These are phyloP conservation scores for Coemansia sp. DNA, from an alignment of 192 early-diverging fungal genomes.

Conservation along the genomic window DNA sequence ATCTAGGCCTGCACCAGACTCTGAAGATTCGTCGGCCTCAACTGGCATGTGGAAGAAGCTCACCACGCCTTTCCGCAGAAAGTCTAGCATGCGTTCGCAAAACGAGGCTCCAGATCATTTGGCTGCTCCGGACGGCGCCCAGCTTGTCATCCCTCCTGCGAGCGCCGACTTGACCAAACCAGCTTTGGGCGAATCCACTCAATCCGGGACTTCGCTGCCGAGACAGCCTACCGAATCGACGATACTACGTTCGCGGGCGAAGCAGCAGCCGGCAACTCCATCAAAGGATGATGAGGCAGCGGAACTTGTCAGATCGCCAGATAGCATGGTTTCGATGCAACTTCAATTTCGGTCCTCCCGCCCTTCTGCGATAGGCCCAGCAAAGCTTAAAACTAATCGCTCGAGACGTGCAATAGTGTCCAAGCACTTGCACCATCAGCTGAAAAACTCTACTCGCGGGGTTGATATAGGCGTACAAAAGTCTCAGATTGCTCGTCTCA, in stretches of 20 bases:
- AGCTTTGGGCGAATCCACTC: background rate
- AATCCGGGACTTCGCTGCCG: background rate
- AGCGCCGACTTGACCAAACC: background rate
- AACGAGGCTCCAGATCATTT: background rate
- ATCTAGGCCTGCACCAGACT: background rate
- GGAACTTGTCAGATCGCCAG: background rate
- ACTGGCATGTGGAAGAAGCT: slow-evolving; percentile 14
- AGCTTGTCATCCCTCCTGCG: background rate
- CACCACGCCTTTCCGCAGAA: slow-evolving; percentile 13
- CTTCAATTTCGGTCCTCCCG: slow-evolving; percentile 1
- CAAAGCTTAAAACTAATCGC: slow-evolving; percentile 5
- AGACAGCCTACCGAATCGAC: background rate
- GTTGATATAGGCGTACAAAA: slow-evolving; percentile 13
- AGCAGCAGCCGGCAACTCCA: background rate
- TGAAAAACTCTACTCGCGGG: background rate
- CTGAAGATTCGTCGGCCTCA: background rate
- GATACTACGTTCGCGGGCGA: background rate
- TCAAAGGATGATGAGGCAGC: background rate
- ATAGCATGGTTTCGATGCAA: slow-evolving; percentile 33
- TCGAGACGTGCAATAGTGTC: background rate
- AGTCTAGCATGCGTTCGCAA: background rate
- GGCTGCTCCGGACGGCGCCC: background rate
- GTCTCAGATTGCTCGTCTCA: slow-evolving; percentile 18
- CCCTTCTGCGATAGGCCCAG: slow-evolving; percentile 29
- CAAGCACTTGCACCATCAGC: slow-evolving; percentile 12